Conservation (phyloP, 306 rosid species). For the Fragaria nilgerrensis region DNA sequence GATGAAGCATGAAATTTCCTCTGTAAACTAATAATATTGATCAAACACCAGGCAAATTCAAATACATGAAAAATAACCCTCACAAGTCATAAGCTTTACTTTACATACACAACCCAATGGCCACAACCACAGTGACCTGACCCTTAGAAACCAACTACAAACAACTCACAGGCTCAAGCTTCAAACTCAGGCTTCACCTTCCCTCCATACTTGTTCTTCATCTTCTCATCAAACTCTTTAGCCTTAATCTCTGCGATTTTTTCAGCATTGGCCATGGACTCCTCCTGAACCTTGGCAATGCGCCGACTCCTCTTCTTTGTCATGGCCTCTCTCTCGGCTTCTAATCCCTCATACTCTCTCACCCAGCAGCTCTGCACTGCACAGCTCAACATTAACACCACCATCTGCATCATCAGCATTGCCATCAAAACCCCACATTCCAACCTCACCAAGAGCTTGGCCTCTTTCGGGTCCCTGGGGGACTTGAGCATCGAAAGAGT, state of each 20-base stretch:
- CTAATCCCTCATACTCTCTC: conserved; percentile 62
- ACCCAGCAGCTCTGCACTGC: conserved; percentile 70
- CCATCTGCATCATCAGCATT: conserved; percentile 58
- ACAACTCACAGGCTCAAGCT: conserved; percentile 19
- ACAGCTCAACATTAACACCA: conserved; percentile 60
- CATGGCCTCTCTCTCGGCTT: conserved; percentile 54
- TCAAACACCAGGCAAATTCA: background rate
- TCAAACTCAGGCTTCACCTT: conserved; percentile 70
- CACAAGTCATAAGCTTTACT: conserved; percentile 13
- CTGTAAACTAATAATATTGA: background rate
- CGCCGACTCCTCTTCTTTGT: conserved; percentile 50
- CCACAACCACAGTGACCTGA: conserved; percentile 30
- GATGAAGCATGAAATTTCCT: background rate
- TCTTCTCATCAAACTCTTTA: conserved; percentile 54
- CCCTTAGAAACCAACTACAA: background rate
- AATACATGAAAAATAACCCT: background rate
- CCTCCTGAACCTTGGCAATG: conserved; percentile 62
- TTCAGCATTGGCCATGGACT: conserved; percentile 43
- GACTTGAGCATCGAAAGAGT: conserved; percentile 54
- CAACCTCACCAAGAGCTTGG: conserved; percentile 59
- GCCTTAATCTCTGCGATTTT: conserved; percentile 45
- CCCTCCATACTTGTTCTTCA: conserved; percentile 54
- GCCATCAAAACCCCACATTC: conserved; percentile 82
- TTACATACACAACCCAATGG: background rate
- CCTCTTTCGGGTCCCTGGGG: conserved; percentile 54